A percentile compares a stretch with the other conserved stretches of the same genome.
Conservation (phyloP, 2,329 filamentous ascomycete species). For the Paracamarosporium sp. region DNA sequence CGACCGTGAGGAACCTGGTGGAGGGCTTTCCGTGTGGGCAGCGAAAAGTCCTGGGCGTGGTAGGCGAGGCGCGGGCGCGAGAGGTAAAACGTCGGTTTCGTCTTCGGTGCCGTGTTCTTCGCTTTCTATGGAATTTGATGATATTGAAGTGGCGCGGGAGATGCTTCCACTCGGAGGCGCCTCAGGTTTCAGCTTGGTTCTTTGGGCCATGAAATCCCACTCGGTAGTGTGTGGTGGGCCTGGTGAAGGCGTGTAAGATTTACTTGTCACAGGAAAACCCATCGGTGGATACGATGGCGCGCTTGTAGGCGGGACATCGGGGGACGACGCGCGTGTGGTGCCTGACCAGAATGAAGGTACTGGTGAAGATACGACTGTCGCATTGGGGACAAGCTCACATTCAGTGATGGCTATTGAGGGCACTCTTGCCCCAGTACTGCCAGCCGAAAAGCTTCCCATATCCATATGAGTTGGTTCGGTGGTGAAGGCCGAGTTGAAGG, state of each 20-base stretch:
- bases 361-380: conserved; percentile 39
- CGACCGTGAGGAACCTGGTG: conserved; percentile 32
- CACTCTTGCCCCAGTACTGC: conserved; percentile 24
- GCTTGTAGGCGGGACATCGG: conserved; percentile 39
- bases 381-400: conserved; percentile 41
- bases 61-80: conserved; percentile 32
- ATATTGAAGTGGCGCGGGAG: conserved; percentile 42
- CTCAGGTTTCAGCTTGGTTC: conserved; percentile 27
- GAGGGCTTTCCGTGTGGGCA: conserved; percentile 32
- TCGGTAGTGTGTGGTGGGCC: conserved; percentile 38
- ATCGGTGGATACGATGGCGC: conserved; percentile 30
- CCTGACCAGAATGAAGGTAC: conserved; percentile 47
- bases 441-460: conserved; percentile 31
- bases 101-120: conserved; percentile 38
- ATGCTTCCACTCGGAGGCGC: conserved; percentile 26
- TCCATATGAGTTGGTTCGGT: conserved; percentile 26
- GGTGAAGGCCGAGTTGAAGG: conserved; percentile 32
- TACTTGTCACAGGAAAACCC: conserved; percentile 21
- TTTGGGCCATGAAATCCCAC: conserved; percentile 45
- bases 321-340: conserved; percentile 44
- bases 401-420: conserved; percentile 46
- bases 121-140: conserved; percentile 35
- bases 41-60: conserved; percentile 41
- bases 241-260: conserved; percentile 30
- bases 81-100: conserved; percentile 37